Evolutionary conservation across 371 early-diverging fungal species (phyloP).

Genomic region (Nematocida sp.): DNA sequence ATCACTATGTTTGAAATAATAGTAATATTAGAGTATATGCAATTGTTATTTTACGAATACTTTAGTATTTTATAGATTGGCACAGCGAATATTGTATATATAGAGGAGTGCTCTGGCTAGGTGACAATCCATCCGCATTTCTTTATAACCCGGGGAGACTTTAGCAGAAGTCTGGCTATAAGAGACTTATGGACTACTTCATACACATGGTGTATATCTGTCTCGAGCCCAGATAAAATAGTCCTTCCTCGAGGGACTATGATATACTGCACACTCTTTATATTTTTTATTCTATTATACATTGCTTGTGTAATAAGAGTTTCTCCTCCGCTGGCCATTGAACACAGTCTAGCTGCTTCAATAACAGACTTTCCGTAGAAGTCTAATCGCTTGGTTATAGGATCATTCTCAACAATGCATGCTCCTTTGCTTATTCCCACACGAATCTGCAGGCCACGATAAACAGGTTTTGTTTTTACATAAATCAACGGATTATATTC

Average conservation of each 20-base stretch:
- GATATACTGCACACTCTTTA: constrained; percentile 7
- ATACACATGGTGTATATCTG: constrained; percentile 45
- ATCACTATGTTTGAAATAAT: too few relatives aligned
- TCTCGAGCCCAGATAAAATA: constrained; percentile 34
- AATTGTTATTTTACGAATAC: too few relatives aligned
- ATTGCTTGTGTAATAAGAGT: constrained; percentile 69
- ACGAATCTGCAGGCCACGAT: constrained; percentile 80
- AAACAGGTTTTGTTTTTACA: constrained; percentile 72
- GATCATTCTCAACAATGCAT: constrained; percentile 82
- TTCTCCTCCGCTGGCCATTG: constrained; percentile 84
- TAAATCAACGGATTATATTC: constrained; percentile 70
- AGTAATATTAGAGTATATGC: too few relatives aligned
- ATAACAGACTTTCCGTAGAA: constrained; percentile 90
- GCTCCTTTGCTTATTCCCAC: constrained; percentile 89
- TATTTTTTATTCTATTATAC: constrained; percentile 52
- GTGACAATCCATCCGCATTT: constrained; percentile 25
- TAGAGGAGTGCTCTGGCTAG: not conserved
- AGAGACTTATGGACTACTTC: constrained; percentile 45
- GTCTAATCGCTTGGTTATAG: constrained; percentile 84
- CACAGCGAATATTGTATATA: too few relatives aligned
- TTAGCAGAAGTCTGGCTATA: constrained; percentile 19
- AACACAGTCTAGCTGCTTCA: constrained; percentile 79
- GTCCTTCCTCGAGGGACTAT: constrained; percentile 39
- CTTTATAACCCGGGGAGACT: constrained; percentile 19
- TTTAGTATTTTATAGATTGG: too few relatives aligned